A percentile compares a stretch with the other conserved stretches of the same genome.
Evolutionary conservation across 2,329 filamentous ascomycete species (phyloP).

Genomic region (Colletotrichum graminicola): DNA sequence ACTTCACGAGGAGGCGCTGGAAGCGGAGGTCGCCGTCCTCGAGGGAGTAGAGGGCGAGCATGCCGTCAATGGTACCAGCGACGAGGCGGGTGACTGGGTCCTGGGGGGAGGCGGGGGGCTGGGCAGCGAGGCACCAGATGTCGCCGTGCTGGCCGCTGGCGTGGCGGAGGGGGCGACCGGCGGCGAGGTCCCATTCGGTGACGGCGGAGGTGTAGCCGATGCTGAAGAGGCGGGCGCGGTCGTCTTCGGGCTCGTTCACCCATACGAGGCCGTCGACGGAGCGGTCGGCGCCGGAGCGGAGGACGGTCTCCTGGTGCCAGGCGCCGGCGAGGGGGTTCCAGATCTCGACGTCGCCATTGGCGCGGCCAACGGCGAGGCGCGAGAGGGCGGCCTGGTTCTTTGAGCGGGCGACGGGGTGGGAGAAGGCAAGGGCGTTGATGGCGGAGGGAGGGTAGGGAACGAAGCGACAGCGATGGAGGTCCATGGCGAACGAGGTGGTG

Average conservation of each 20-base stretch:
- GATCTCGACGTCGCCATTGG: constrained; percentile 96
- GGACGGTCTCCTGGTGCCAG: constrained; percentile 92
- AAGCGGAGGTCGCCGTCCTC: constrained; percentile 87
- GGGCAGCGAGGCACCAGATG: constrained; percentile 95
- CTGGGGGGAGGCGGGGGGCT: constrained; percentile 65
- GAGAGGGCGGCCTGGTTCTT: constrained; percentile 65
- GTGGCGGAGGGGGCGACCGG: constrained; percentile 81
- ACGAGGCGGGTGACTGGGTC: constrained; percentile 73
- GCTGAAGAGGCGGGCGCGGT: constrained; percentile 85
- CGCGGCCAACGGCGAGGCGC: constrained; percentile 89
- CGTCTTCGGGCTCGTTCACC: constrained; percentile 87
- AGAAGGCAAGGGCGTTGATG: constrained; percentile 96
- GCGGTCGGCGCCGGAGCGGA: constrained; percentile 84
- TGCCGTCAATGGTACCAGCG: constrained; percentile 90
- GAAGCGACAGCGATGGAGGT: constrained; percentile 97
- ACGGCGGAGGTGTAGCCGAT: constrained; percentile 93
- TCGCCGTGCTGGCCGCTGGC: constrained; percentile 94
- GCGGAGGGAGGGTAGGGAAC: constrained; percentile 91
- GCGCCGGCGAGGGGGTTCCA: constrained; percentile 88
- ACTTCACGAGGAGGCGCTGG: constrained; percentile 79
- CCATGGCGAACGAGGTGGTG: constrained; percentile 68
- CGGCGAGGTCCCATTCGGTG: constrained; percentile 93
- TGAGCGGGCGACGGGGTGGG: constrained; percentile 72
- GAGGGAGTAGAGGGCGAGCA: constrained; percentile 87
- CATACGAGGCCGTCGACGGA: constrained; percentile 93